Base-by-base conservation (phyloP, 2,329 filamentous ascomycete species). In the Aspergillus sp. region DNA sequence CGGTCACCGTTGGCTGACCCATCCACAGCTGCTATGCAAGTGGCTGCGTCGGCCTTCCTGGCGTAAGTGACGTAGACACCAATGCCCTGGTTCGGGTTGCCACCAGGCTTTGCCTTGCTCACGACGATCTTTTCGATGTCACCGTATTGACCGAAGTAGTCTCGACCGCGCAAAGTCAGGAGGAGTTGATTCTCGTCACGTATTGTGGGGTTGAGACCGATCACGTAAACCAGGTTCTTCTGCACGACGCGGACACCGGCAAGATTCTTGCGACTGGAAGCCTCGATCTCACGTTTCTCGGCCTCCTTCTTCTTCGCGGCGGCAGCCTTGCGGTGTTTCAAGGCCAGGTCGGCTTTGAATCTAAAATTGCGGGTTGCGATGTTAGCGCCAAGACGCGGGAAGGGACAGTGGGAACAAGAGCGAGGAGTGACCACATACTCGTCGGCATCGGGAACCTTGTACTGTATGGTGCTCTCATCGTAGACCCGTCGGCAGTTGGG, bases 21-120 rank as follows among this genome's bases (percentile, higher is more conserved):
- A 75, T 99, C 92, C 5, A 99, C 95, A 39, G 92, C 92, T 58
- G 88, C 85, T 64, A 99, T 99, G 75, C 95, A 99, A 39, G 86
- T 87, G 43, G 89, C 89, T 15, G 95, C 95, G 77, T 98, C 95
- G 66, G 92, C 88, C 74, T 96, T 96, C 65, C 87, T 89, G 67
- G 95, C 90, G 74, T 97, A 99, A 0, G 95, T 99, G n/a, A 99
- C 95, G 72, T 99, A 99, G 54, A 99, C 94, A 50, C 95, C 95
- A 5, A 99, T 89, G 0, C 93, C 96, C 69, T 95, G 91, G 67
- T 92, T 91, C 57, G 83, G 82, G 58, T 85, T 81, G 36, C 83
- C 81, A 49, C 83, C 82, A 64, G 94, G 91, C 76, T 96, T 97
- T 43, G 92, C 87, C 76, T 97, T 97, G 82, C 93, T 98, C 67